A percentile compares a stretch with the other conserved stretches of the same genome.
Evolutionary conservation across 805 yeast genomes (phyloP).

Genomic region (Cyberlindnera samutprakarnensis): DNA sequence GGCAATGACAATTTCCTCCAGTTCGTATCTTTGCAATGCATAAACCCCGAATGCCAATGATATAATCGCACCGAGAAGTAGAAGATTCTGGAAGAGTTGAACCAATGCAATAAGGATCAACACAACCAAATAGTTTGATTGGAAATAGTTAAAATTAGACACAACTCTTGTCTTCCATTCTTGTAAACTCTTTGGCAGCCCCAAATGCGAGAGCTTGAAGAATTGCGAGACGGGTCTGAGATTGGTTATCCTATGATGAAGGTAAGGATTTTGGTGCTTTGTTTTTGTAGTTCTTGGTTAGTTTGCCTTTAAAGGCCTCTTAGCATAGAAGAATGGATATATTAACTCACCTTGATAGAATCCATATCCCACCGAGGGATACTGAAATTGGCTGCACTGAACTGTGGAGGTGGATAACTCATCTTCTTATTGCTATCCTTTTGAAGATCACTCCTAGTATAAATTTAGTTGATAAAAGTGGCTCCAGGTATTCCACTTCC

Average conservation of each 20-base stretch:
- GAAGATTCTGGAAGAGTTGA: slow-evolving; percentile 14
- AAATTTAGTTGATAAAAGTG: too few relatives aligned
- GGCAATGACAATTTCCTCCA: slow-evolving; percentile 6
- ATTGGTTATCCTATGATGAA: slow-evolving; percentile 18
- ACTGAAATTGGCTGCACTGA: slow-evolving; percentile 9
- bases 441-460: too few relatives aligned
- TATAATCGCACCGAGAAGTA: slow-evolving; percentile 9
- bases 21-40: slow-evolving; percentile 5
- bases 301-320: background rate
- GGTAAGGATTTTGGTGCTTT: slow-evolving; percentile 16
- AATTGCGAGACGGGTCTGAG: slow-evolving; percentile 17
- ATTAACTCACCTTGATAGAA: slow-evolving; percentile 3
- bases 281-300: too few relatives aligned
- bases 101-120: slow-evolving; percentile 9
- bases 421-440: too few relatives aligned
- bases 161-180: slow-evolving; percentile 11
- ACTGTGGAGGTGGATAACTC: slow-evolving; percentile 3
- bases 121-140: slow-evolving; percentile 18
- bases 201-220: slow-evolving; percentile 11
- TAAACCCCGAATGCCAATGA: slow-evolving; percentile 6
- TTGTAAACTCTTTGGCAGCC: slow-evolving; percentile 6
- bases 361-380: slow-evolving; percentile 7
- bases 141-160: slow-evolving; percentile 15
- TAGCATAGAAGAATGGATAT: background rate
- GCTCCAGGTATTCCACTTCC: too few relatives aligned